Percentiles rank a stretch among this genome's conserved stretches.
phyloP scores from a whole-genome alignment of 108 stramenopile genomes.

The Bacterosira constricta region DNA sequence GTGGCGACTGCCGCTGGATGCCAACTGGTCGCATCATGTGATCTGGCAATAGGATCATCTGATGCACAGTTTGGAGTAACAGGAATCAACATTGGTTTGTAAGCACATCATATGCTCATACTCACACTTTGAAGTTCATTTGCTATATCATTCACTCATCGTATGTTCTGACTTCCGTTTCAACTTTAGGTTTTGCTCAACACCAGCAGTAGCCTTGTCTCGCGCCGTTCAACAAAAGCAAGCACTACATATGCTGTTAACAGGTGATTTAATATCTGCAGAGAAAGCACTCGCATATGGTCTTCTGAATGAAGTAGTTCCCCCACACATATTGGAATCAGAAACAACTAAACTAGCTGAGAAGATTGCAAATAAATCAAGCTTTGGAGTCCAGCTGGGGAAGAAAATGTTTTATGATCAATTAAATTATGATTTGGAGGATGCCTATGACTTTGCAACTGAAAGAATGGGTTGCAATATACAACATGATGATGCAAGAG shows the following conservation, averaged over 20 bases:
- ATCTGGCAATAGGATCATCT: slow-evolving; percentile 60
- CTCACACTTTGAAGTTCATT: background rate
- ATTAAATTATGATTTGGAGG: slow-evolving; percentile 42
- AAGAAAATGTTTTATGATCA: slow-evolving; percentile 66
- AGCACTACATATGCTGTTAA: slow-evolving; percentile 83
- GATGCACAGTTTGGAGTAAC: slow-evolving; percentile 66
- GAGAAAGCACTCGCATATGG: slow-evolving; percentile 58
- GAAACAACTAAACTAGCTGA: slow-evolving; percentile 46
- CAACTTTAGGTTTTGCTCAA: slow-evolving; percentile 60
- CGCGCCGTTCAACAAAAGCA: slow-evolving; percentile 58
- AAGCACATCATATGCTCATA: background rate
- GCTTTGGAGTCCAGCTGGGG: slow-evolving; percentile 52
- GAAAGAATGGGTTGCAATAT: slow-evolving; percentile 63
- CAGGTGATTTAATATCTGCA: slow-evolving; percentile 66
- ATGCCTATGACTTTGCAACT: slow-evolving; percentile 64
- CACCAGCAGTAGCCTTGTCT: slow-evolving; percentile 72
- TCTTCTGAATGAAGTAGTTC: slow-evolving; percentile 51
- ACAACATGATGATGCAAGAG: slow-evolving; percentile 52
- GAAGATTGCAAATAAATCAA: slow-evolving; percentile 58
- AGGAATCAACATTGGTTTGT: slow-evolving; percentile 69
- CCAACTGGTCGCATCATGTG: slow-evolving; percentile 81
- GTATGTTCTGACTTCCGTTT: background rate
- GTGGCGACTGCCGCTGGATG: slow-evolving; percentile 83
- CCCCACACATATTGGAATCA: slow-evolving; percentile 18
- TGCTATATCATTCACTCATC: too few species aligned